Evolutionary conservation across 2,329 filamentous ascomycete species (phyloP).

Genomic region (Sordariomycetes sp.): DNA sequence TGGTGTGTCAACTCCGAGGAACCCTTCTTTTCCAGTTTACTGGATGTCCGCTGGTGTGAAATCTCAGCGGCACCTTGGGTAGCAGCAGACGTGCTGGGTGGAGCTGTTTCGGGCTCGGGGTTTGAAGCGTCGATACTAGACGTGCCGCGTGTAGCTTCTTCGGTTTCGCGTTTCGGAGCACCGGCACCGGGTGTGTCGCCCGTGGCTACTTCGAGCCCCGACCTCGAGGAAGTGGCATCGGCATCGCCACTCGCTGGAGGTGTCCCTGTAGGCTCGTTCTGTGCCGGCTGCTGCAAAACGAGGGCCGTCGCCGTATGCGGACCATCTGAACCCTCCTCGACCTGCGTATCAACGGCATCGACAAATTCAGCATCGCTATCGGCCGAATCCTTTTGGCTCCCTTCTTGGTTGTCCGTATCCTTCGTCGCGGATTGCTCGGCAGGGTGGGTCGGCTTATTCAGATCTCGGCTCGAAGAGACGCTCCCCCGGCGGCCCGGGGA

Average conservation of each 20-base stretch:
- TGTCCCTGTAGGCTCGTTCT: not conserved
- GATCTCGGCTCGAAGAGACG: not conserved
- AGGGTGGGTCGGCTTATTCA: not conserved
- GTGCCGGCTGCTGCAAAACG: conserved; percentile 6
- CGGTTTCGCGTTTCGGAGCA: not conserved
- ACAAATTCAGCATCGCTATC: conserved; percentile 14
- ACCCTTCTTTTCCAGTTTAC: conserved; percentile 35
- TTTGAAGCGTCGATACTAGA: conserved; percentile 13
- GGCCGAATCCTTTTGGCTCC: not conserved
- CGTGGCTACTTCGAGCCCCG: conserved; percentile 12
- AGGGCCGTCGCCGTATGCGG: conserved; percentile 16
- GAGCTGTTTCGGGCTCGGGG: conserved; percentile 9
- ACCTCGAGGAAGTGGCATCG: conserved; percentile 6
- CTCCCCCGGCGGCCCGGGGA: not conserved
- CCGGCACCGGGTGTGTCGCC: conserved; percentile 21
- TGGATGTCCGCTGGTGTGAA: conserved; percentile 71
- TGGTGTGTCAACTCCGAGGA: conserved; percentile 80
- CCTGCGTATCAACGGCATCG: conserved; percentile 11
- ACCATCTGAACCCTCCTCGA: conserved; percentile 8
- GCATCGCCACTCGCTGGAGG: conserved; percentile 9
- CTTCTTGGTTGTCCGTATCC: not conserved
- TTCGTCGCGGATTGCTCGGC: too few relatives aligned
- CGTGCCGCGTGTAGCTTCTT: conserved; percentile 19
- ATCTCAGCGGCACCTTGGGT: conserved; percentile 55
- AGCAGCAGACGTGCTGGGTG: conserved; percentile 23